Base-by-base conservation (phyloP, 2,329 filamentous ascomycete genomes). In the Catunica adiposa region DNA sequence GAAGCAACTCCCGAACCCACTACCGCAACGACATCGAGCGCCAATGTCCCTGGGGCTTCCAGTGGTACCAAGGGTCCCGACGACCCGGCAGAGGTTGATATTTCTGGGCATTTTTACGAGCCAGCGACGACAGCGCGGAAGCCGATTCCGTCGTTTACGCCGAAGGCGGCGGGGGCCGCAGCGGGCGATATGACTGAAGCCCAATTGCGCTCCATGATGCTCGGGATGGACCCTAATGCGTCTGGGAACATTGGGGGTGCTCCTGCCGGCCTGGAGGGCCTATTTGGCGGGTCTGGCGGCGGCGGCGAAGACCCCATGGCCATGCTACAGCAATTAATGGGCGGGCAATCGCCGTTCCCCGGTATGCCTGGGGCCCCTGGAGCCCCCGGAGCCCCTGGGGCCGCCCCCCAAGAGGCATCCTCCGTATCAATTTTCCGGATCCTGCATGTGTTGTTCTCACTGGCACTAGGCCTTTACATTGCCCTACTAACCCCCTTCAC, bases 81-180 rank as follows among this genome's bases (percentile, higher is more conserved):
- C 5, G 83, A 86, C 62, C 85, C 85, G 4, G 84, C 82, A 3
- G 86, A 89, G 66, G 76, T 87, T 60, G 85, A 89, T 66, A 88
- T 90, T 61, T 86, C 83, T n/a, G 69, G 83, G 60, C 83, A 86
- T 68, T 82, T 76, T 67, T 85, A 84, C 67, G 68, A 75, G 34
- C 82, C 81, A 1, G 52, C 54, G 6, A 59, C 62, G 14, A 62
- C 59, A 25, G 44, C 57, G 26, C 59, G 60, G 3, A 22, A 54
- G 15, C 44, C 54, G 5, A 70, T 71, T 42, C 62, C 53, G 3
- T 25, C 53, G 1, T 50, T 55, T 22, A 69, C 22, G 68, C 70
- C 55, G 7, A 26, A 50, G 54, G 63, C 71, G 53, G 62, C 67
- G 31, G 60, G 65, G 31, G 53, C 60, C 3, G 59, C 57, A 22